phyloP scores from a whole-genome alignment of 345 rosid species.

The Brassica napus region Da-Ae NC_063446.1:23216501-23217000 shows the following conservation, averaged over 20 bases:
- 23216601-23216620: not conserved
- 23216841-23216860: conserved; percentile 86
- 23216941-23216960: conserved; percentile 58
- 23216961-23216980: conserved; percentile 58
- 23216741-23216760: not conserved
- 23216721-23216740: too few species aligned
- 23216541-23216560: too few species aligned
- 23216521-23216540: too few species aligned
- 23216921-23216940: conserved; percentile 89
- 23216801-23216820: conserved; percentile 34
- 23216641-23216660: too few species aligned
- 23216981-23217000: conserved; percentile 52
- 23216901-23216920: conserved; percentile 78
- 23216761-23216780: not conserved
- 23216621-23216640: not conserved
- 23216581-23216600: not conserved
- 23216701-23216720: not conserved
- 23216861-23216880: conserved; percentile 97
- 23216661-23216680: not conserved
- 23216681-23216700: not conserved
- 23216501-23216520: too few species aligned
- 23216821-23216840: conserved; percentile 77
- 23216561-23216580: not conserved
- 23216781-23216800: not conserved
- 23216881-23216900: conserved; percentile 84